Evolutionary conservation across 345 rosid species (phyloP).

Genomic region (Citrus reticulata): DNA sequence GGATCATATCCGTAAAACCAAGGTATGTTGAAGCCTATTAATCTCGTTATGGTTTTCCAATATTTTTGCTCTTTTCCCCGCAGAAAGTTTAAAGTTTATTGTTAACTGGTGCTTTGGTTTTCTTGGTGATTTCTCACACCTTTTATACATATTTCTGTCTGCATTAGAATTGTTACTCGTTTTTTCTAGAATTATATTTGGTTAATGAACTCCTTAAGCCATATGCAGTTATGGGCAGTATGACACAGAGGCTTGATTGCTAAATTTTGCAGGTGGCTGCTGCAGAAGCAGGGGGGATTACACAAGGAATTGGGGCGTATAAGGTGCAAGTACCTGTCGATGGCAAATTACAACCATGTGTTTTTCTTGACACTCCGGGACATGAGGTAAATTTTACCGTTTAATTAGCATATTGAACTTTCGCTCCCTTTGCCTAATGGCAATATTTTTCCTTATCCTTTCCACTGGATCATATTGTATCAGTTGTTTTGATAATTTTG

Average conservation of each 20-base stretch:
- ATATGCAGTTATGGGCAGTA: conserved; percentile 4
- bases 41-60: neutral
- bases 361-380: conserved; percentile 99
- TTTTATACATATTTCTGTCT: neutral
- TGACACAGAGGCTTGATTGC: conserved; percentile 20
- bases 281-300: conserved; percentile 96
- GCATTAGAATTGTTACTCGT: neutral
- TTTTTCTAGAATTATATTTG: neutral
- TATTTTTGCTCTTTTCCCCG: neutral
- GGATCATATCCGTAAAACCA: conserved; percentile 90
- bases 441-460: neutral
- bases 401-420: neutral
- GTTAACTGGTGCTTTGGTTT: neutral
- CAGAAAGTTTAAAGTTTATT: neutral
- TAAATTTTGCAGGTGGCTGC: conserved; percentile 76
- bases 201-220: conserved; percentile 6
- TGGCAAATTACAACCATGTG: conserved; percentile 74
- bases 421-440: neutral
- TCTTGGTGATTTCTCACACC: neutral
- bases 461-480: neutral
- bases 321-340: conserved; percentile 75
- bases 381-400: conserved; percentile 63
- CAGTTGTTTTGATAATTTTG: neutral
- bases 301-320: conserved; percentile 99
- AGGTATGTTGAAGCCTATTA: conserved; percentile 50